Percentiles rank a stretch among this genome's conserved stretches.
Conservation (phyloP, 768 basidiomycete species). For the Serpula lacrymans region DNA sequence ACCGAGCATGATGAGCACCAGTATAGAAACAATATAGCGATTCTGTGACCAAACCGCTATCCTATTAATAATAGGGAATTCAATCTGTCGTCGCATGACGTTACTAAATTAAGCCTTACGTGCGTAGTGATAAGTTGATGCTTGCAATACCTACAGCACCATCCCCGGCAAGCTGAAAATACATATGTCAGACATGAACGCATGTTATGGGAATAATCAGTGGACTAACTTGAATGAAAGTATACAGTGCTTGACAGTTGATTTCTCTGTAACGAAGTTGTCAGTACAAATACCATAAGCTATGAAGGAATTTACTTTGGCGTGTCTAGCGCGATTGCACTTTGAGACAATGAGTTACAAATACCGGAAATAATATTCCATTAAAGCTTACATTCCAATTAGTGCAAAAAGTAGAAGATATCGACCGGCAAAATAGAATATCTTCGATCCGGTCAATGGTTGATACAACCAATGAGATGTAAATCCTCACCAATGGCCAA, state of each 20-base stretch:
- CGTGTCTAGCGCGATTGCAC: conserved; percentile 36
- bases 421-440: conserved; percentile 44
- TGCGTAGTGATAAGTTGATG: conserved; percentile 45
- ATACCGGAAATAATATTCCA: neutral
- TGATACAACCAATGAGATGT: neutral
- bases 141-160: conserved; percentile 43
- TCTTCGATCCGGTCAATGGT: conserved; percentile 22
- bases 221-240: conserved; percentile 41
- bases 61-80: conserved; percentile 20
- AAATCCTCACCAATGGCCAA: conserved; percentile 43
- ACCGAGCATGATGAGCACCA: conserved; percentile 58
- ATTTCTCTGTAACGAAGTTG: conserved; percentile 26
- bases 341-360: conserved; percentile 9
- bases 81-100: neutral
- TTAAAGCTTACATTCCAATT: conserved; percentile 40
- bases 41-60: conserved; percentile 68
- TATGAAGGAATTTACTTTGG: conserved; percentile 22
- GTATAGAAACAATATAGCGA: conserved; percentile 44
- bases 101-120: conserved; percentile 22
- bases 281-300: neutral
- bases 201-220: neutral
- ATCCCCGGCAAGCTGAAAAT: conserved; percentile 37
- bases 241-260: conserved; percentile 45
- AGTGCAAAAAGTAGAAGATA: conserved; percentile 43
- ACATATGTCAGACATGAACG: conserved; percentile 3